These are phyloP conservation scores for Hortiboletus flavorubellus DNA, from an alignment of 768 basidiomycete genomes.

Conservation along the genomic window DNA sequence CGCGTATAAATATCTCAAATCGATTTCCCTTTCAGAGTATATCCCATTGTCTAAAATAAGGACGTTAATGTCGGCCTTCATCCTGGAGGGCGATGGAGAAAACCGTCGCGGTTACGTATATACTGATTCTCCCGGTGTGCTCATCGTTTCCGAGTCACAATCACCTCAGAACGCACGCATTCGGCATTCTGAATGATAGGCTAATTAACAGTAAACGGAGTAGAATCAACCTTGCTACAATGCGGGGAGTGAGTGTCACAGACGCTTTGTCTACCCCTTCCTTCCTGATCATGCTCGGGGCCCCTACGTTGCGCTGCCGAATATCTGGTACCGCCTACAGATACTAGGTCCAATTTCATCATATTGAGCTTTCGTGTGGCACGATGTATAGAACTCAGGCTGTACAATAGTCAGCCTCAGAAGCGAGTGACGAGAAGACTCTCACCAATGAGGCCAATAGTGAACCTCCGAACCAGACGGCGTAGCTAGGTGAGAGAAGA, in stretches of 20 bases:
- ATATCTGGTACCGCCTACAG: constrained; percentile 90
- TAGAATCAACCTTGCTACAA: not conserved
- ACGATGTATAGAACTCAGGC: constrained; percentile 95
- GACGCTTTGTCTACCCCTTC: not conserved
- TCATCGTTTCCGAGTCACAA: not conserved
- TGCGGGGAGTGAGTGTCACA: not conserved
- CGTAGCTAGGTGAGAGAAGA: constrained; percentile 50
- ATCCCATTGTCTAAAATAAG: not conserved
- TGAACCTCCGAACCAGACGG: constrained; percentile 98
- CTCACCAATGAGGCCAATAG: constrained; percentile 87
- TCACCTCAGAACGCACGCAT: not conserved
- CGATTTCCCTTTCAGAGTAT: not conserved
- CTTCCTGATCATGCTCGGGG: not conserved
- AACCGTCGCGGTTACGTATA: not conserved
- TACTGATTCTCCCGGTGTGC: not conserved
- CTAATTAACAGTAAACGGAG: not conserved
- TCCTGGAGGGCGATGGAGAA: constrained; percentile 1
- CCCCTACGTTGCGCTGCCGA: constrained; percentile 76
- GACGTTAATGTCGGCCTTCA: constrained; percentile 10
- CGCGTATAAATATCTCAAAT: not conserved
- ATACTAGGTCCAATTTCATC: constrained; percentile 92
- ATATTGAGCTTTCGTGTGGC: constrained; percentile 93
- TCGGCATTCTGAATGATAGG: constrained; percentile 7
- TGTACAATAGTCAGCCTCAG: constrained; percentile 29
- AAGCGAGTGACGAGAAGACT: constrained; percentile 6